phyloP scores from a whole-genome alignment of 2,329 filamentous ascomycete species.

The Cytospora chrysosperma region DNA sequence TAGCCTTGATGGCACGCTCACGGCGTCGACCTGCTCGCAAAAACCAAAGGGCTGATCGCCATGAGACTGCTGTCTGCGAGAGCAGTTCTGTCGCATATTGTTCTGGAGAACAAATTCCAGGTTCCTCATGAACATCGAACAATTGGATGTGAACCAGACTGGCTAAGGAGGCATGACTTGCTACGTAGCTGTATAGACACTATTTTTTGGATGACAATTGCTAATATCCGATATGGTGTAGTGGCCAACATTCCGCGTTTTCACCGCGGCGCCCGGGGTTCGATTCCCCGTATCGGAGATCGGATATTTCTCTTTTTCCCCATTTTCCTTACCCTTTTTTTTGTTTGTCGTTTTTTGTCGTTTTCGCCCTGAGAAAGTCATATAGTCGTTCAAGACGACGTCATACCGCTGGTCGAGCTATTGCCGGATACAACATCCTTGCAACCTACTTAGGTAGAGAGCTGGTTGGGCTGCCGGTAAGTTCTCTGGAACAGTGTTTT shows the following conservation, averaged over 20 bases:
- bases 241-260: slow-evolving; percentile 26
- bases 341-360: neutral
- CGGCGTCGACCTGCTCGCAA: neutral
- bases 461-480: too few species aligned
- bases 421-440: too few species aligned
- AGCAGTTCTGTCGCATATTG: too few species aligned
- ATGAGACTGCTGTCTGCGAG: neutral
- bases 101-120: too few species aligned
- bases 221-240: slow-evolving; percentile 24
- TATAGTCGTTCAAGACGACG: too few species aligned
- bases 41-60: neutral
- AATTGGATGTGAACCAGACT: too few species aligned
- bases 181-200: accelerated
- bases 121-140: too few species aligned
- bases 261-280: slow-evolving; percentile 28
- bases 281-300: slow-evolving; percentile 28
- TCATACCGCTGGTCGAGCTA: too few species aligned
- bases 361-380: too few species aligned
- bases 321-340: neutral
- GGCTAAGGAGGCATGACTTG: neutral
- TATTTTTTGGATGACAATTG: neutral
- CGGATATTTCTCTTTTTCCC: slow-evolving; percentile 9
- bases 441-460: too few species aligned
- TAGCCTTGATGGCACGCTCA: neutral
- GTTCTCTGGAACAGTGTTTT: too few species aligned